These are phyloP conservation scores for Hypoxylon perforatum DNA, from an alignment of 495 filamentous ascomycete genomes.

Conservation along the genomic window DNA sequence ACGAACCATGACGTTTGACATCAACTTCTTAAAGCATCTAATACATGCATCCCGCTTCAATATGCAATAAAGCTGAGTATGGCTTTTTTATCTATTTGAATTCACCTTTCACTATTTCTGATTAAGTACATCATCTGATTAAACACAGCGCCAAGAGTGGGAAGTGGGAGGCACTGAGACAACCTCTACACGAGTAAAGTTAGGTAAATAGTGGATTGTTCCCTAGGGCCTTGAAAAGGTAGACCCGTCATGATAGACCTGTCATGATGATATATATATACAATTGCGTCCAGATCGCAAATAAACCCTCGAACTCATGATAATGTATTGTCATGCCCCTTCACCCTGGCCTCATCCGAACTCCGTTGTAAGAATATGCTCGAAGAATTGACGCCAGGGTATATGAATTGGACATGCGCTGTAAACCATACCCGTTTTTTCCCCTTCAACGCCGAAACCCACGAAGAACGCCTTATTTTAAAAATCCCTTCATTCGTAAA, in stretches of 20 bases:
- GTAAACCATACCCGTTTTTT: conserved; percentile 1
- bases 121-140: not conserved
- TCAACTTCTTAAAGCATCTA: too few relatives aligned
- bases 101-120: too few relatives aligned
- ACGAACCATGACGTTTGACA: too few relatives aligned
- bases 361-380: conserved; percentile 6
- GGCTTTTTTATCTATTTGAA: too few relatives aligned
- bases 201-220: conserved; percentile 20
- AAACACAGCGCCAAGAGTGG: conserved; percentile 23
- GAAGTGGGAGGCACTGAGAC: not conserved
- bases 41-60: too few relatives aligned
- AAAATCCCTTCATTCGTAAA: conserved; percentile 42
- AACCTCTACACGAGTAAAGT: conserved; percentile 3
- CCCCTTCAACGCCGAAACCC: conserved; percentile 27
- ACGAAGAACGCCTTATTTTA: not conserved
- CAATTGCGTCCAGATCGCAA: not conserved
- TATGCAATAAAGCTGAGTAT: too few relatives aligned
- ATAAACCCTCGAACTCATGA: not conserved
- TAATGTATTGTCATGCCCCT: not conserved
- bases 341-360: conserved; percentile 24
- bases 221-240: not conserved
- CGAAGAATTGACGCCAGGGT: conserved; percentile 27
- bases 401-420: conserved; percentile 19
- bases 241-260: not conserved
- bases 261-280: not conserved